phyloP scores from a whole-genome alignment of 495 filamentous ascomycete species.

The Cetradonia linearis region DNA sequence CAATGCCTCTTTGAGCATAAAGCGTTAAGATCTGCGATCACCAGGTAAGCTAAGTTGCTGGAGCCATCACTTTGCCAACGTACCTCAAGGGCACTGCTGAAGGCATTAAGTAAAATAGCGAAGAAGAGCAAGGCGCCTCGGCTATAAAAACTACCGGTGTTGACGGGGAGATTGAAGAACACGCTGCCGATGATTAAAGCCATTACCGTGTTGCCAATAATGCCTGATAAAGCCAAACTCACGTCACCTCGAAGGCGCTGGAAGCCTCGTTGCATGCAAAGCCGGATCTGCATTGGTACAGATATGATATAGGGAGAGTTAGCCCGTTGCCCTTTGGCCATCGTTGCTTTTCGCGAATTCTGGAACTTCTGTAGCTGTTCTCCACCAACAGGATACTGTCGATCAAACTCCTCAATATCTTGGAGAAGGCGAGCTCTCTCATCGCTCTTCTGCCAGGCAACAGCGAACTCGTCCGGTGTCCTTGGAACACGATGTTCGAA shows the following conservation, averaged over 20 bases:
- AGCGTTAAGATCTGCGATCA: slow-evolving; percentile 56
- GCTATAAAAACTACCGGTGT: slow-evolving; percentile 62
- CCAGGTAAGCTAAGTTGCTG: slow-evolving; percentile 11
- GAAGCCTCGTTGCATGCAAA: slow-evolving; percentile 70
- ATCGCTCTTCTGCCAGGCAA: slow-evolving; percentile 62
- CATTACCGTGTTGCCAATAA: slow-evolving; percentile 67
- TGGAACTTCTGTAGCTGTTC: slow-evolving; percentile 55
- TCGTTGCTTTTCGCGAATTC: slow-evolving; percentile 54
- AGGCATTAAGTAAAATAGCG: slow-evolving; percentile 77
- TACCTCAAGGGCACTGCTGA: slow-evolving; percentile 64
- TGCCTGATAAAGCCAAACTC: slow-evolving; percentile 54
- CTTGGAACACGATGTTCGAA: slow-evolving; percentile 57
- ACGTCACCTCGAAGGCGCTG: slow-evolving; percentile 57
- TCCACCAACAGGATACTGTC: slow-evolving; percentile 51
- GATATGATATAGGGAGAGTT: slow-evolving; percentile 72
- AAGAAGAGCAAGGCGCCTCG: slow-evolving; percentile 83
- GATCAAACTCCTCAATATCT: slow-evolving; percentile 64
- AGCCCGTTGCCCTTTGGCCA: slow-evolving; percentile 51
- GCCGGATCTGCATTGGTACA: slow-evolving; percentile 54
- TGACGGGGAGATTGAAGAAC: slow-evolving; percentile 61
- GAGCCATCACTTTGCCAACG: slow-evolving; percentile 5
- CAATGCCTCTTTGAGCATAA: slow-evolving; percentile 78
- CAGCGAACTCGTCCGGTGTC: slow-evolving; percentile 68
- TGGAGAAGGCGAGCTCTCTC: slow-evolving; percentile 52
- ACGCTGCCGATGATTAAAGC: slow-evolving; percentile 70